These are phyloP conservation scores for Metahyphopichia silvanorum DNA, from an alignment of 805 yeast species.

Conservation along the genomic window DNA sequence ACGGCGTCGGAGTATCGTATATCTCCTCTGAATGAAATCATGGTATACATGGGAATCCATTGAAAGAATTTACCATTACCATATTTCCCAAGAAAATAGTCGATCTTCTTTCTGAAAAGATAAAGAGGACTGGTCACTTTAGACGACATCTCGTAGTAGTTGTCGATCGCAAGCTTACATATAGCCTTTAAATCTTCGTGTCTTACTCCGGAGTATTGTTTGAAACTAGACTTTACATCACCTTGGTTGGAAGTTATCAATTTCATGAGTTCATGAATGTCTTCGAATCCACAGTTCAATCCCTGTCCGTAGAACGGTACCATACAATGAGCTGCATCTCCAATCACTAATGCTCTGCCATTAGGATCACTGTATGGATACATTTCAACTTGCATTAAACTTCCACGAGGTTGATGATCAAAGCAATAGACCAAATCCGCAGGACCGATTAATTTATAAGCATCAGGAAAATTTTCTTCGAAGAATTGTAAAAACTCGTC, in stretches of 20 bases:
- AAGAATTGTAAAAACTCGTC: constrained; percentile 55
- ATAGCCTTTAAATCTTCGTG: constrained; percentile 72
- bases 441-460: constrained; percentile 62
- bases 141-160: constrained; percentile 84
- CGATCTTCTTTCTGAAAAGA: constrained; percentile 64
- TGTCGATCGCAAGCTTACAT: constrained; percentile 71
- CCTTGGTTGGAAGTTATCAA: constrained; percentile 30
- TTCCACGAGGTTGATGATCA: constrained; percentile 64
- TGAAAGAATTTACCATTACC: constrained; percentile 44
- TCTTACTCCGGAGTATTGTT: constrained; percentile 51
- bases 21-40: constrained; percentile 88
- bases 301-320: constrained; percentile 99
- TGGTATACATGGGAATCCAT: constrained; percentile 87
- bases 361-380: constrained; percentile 62
- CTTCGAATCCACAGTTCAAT: constrained; percentile 95
- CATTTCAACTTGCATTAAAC: constrained; percentile 71
- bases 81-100: constrained; percentile 56
- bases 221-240: constrained; percentile 50
- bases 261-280: constrained; percentile 65
- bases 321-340: constrained; percentile 96
- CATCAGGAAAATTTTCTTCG: constrained; percentile 66
- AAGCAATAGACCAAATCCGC: constrained; percentile 49
- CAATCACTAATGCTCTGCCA: constrained; percentile 66
- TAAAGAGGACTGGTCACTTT: constrained; percentile 64
- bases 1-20: constrained; percentile 73